Conservation (phyloP, 441 rosid species). For the Populus hybrid region DNA sequence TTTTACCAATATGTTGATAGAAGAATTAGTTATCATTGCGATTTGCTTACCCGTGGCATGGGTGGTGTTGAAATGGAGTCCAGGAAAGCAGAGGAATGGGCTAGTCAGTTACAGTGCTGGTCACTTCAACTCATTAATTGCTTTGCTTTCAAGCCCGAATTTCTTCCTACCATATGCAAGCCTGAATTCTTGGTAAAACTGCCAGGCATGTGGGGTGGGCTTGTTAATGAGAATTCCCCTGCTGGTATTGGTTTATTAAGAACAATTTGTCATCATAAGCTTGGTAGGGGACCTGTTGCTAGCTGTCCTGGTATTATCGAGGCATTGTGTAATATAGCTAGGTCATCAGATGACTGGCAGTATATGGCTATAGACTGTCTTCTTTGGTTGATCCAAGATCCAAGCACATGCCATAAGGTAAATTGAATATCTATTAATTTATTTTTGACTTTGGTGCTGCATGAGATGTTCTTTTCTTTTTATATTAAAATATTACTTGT, state of each 20-base stretch:
- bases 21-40: conserved; percentile 86
- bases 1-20: conserved; percentile 78
- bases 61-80: conserved; percentile 99
- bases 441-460: not conserved
- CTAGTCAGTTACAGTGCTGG: conserved; percentile 96
- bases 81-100: conserved; percentile 98
- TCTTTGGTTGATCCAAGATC: conserved; percentile 93
- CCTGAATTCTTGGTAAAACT: conserved; percentile 77
- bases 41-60: conserved; percentile 95
- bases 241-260: conserved; percentile 94
- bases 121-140: conserved; percentile 97
- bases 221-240: conserved; percentile 93
- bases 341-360: conserved; percentile 97
- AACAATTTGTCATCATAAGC: conserved; percentile 92
- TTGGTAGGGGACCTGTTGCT: conserved; percentile 88
- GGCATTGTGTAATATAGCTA: conserved; percentile 82
- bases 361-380: conserved; percentile 96
- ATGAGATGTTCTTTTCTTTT: not conserved
- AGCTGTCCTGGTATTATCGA: conserved; percentile 77
- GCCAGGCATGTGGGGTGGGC: conserved; percentile 99
- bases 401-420: conserved; percentile 77
- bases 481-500: not conserved
- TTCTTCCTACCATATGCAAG: conserved; percentile 80
- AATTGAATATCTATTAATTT: not conserved
- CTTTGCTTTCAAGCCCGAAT: conserved; percentile 89